phyloP scores from a whole-genome alignment of 140 eudicot genomes.

The Senecio squalidus region DNA sequence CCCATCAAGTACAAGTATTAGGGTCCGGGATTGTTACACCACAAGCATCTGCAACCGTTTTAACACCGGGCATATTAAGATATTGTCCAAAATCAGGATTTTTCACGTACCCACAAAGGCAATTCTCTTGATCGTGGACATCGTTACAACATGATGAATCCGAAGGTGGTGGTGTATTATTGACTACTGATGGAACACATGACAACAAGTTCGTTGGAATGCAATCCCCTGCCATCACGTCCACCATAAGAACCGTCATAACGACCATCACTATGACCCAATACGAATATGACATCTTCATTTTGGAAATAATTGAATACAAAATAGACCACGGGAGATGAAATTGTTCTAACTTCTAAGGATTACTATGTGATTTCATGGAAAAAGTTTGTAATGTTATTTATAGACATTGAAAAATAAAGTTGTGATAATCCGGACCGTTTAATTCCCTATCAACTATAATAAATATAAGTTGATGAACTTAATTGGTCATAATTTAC shows the following conservation, averaged over 20 bases:
- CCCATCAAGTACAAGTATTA: not conserved
- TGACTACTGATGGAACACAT: not conserved
- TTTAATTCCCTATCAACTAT: not conserved
- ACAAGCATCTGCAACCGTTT: conserved; percentile 15
- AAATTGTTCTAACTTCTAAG: too few species aligned
- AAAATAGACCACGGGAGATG: not conserved
- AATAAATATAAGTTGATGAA: not conserved
- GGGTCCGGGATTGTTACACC: conserved; percentile 8
- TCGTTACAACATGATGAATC: conserved; percentile 16
- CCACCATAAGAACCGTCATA: not conserved
- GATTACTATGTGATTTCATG: too few species aligned
- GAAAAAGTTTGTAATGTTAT: not conserved
- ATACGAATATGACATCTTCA: not conserved
- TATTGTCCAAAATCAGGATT: not conserved
- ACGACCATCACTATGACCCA: not conserved
- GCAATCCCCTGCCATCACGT: conserved; percentile 13
- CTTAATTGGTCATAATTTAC: too few species aligned
- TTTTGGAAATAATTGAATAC: not conserved
- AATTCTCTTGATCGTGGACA: not conserved
- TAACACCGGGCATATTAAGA: not conserved
- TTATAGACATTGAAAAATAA: conserved; percentile 2
- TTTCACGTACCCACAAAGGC: conserved; percentile 14
- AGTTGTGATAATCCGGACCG: not conserved
- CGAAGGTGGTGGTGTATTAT: conserved; percentile 2
- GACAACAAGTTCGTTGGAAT: not conserved